Percentiles rank a stretch among this genome's conserved stretches.
Evolutionary conservation across 179 eudicot species (phyloP).

Genomic region (Spergularia azorica): DNA sequence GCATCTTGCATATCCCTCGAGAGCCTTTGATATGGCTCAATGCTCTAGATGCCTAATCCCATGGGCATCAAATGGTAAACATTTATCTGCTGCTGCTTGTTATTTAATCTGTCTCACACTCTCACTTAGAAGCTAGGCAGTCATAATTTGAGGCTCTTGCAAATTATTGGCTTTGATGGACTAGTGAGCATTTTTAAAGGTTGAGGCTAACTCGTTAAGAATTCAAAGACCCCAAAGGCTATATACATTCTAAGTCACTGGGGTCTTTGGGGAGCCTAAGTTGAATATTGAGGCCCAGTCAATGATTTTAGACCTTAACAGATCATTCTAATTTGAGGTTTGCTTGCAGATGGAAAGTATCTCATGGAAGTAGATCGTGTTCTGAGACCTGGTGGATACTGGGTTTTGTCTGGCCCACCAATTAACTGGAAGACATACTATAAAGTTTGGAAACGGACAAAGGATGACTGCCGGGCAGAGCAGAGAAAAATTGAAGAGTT

Average conservation of each 20-base stretch:
- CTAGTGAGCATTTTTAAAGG: background rate
- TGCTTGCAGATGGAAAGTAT: conserved; percentile 45
- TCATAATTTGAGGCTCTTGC: background rate
- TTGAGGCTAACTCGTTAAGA: background rate
- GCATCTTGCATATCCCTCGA: conserved; percentile 51
- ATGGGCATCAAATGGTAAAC: conserved; percentile 45
- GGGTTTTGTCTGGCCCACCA: conserved; percentile 63
- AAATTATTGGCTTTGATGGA: background rate
- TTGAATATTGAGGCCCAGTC: background rate
- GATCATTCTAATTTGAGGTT: conserved; percentile 10
- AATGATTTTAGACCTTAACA: no score
- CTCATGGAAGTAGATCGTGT: conserved; percentile 67
- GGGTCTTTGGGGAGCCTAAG: background rate
- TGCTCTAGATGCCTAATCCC: conserved; percentile 58
- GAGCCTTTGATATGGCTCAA: conserved; percentile 60
- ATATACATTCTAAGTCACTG: background rate
- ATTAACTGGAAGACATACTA: conserved; percentile 55
- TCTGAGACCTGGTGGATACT: conserved; percentile 60
- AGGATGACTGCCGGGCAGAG: conserved; percentile 47
- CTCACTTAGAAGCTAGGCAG: background rate
- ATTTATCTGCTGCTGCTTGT: background rate
- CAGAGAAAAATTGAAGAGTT: conserved; percentile 46
- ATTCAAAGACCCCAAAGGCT: background rate
- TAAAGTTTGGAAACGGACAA: conserved; percentile 49
- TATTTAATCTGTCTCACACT: background rate